Percentiles rank a stretch among this genome's conserved stretches.
Conservation (phyloP, 129 eudicot genomes). For the Arctium lappa region DNA sequence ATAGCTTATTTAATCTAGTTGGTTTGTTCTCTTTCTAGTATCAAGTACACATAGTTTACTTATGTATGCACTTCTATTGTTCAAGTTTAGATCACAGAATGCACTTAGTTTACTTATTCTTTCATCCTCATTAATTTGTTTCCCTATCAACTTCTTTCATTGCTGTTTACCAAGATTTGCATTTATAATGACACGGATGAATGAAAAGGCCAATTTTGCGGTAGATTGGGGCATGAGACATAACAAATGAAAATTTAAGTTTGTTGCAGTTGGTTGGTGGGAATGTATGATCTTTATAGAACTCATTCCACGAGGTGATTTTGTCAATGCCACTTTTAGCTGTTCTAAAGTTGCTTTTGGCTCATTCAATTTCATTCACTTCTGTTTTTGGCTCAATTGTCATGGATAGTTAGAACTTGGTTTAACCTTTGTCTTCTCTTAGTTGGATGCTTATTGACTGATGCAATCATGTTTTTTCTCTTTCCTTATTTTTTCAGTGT, state of each 20-base stretch:
- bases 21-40: neutral
- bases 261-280: too few species aligned
- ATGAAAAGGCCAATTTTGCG: too few species aligned
- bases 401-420: neutral
- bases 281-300: too few species aligned
- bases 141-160: neutral
- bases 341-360: too few species aligned
- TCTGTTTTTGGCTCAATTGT: neutral
- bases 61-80: neutral
- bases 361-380: neutral
- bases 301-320: neutral
- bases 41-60: neutral
- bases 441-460: neutral
- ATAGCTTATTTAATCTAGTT: slow-evolving; percentile 1
- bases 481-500: slow-evolving; percentile 56
- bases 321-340: neutral
- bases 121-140: neutral
- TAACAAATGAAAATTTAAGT: too few species aligned
- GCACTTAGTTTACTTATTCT: neutral
- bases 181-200: neutral
- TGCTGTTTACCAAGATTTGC: neutral
- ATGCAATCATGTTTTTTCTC: neutral
- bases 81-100: neutral
- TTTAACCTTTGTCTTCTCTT: neutral
- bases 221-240: too few species aligned